Conservation (phyloP, 805 yeast species). For the Huiozyma naganishii region DNA sequence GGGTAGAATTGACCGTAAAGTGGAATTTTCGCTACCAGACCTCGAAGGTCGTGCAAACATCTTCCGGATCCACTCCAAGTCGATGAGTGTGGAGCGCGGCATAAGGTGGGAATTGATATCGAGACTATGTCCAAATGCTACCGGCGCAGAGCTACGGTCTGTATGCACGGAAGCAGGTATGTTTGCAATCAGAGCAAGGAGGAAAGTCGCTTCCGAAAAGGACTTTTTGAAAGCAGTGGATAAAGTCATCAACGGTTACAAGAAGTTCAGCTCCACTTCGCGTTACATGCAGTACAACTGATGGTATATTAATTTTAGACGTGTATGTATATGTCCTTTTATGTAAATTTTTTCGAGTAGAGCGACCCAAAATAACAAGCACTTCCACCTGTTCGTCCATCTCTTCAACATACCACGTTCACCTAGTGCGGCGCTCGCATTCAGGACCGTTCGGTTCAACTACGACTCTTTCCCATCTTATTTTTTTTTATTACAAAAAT, state of each 20-base stretch:
- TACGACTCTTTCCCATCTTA: no score
- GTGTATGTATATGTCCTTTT: no score
- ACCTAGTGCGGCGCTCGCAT: no score
- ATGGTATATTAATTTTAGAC: neutral
- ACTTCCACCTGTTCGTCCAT: no score
- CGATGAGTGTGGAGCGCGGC: slow-evolving; percentile 95
- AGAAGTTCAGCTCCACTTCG: slow-evolving; percentile 93
- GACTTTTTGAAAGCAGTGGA: slow-evolving; percentile 97
- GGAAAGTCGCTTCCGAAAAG: slow-evolving; percentile 97
- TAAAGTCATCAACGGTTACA: slow-evolving; percentile 95
- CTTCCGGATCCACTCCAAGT: slow-evolving; percentile 91
- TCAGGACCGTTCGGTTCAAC: no score
- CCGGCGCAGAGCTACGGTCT: slow-evolving; percentile 97
- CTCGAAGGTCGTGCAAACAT: slow-evolving; percentile 96
- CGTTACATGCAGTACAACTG: slow-evolving; percentile 94
- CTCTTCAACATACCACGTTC: no score
- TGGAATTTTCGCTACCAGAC: slow-evolving; percentile 93
- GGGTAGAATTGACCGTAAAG: slow-evolving; percentile 97
- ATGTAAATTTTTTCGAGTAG: neutral
- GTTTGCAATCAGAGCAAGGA: slow-evolving; percentile 97
- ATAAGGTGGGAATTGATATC: slow-evolving; percentile 98
- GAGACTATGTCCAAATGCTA: slow-evolving; percentile 92
- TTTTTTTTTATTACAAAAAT: no score
- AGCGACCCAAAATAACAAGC: neutral
- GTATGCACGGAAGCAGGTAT: slow-evolving; percentile 99